These are phyloP conservation scores for Gossypium stocksii DNA, from an alignment of 345 rosid species.

Conservation along the genomic window DNA sequence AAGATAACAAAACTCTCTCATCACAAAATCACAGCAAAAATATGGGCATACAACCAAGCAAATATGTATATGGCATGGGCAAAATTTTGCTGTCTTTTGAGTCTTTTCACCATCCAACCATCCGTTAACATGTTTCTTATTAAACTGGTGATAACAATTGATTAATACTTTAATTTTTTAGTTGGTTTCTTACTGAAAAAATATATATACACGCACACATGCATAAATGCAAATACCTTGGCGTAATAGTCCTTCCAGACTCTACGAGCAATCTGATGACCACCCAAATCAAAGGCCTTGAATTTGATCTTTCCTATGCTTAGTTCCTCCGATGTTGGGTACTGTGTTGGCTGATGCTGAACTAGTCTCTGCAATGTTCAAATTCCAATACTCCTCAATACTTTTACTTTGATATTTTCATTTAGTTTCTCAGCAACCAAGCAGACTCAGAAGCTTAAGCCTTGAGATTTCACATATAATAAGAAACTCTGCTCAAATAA, in stretches of 20 bases:
- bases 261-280: slow-evolving; percentile 18
- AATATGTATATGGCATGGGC: too few species aligned
- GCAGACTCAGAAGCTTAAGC: not conserved
- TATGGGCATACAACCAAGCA: not conserved
- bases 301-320: slow-evolving; percentile 20
- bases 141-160: not conserved
- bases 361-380: slow-evolving; percentile 16
- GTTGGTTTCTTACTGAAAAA: not conserved
- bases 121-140: not conserved
- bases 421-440: slow-evolving; percentile 3
- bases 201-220: not conserved
- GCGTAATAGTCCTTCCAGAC: slow-evolving; percentile 22
- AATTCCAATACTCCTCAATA: not conserved
- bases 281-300: slow-evolving; percentile 21
- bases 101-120: too few species aligned
- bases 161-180: not conserved
- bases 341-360: slow-evolving; percentile 23
- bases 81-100: too few species aligned
- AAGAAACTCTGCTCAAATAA: not conserved
- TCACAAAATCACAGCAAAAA: not conserved
- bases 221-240: slow-evolving; percentile 5
- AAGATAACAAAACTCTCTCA: not conserved
- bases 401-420: not conserved
- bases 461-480: not conserved
- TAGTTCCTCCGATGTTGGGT: slow-evolving; percentile 17